Conservation (phyloP, 768 basidiomycete species). For the Leccinum variicolor region DNA sequence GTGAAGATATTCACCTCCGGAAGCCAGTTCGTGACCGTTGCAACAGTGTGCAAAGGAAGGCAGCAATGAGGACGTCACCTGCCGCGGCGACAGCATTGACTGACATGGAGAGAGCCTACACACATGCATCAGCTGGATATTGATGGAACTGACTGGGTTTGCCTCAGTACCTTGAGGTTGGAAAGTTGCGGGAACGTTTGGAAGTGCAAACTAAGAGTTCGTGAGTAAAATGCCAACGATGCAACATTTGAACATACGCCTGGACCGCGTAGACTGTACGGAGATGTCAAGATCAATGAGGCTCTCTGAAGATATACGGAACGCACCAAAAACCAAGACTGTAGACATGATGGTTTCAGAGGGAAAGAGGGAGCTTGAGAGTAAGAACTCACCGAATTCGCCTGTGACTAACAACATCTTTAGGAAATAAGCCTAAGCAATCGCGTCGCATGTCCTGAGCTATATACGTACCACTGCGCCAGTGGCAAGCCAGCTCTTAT, state of each 20-base stretch:
- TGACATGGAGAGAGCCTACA: conserved; percentile 43
- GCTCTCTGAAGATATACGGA: background rate
- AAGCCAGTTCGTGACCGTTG: conserved; percentile 53
- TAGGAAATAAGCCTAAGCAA: background rate
- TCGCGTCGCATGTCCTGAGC: background rate
- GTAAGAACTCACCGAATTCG: conserved; percentile 37
- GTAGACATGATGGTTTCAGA: conserved; percentile 7
- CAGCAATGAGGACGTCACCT: conserved; percentile 51
- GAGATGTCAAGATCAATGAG: conserved; percentile 1
- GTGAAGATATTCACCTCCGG: conserved; percentile 32
- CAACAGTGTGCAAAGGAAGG: conserved; percentile 43
- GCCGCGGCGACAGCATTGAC: conserved; percentile 55
- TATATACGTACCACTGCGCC: conserved; percentile 29
- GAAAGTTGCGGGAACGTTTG: conserved; percentile 46
- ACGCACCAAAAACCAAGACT: conserved; percentile 38
- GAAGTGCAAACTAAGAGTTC: conserved; percentile 34
- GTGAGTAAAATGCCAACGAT: background rate
- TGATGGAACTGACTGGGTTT: background rate
- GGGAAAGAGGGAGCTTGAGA: too few relatives aligned
- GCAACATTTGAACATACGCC: conserved; percentile 32
- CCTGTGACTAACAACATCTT: conserved; percentile 35
- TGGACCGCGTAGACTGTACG: conserved; percentile 34
- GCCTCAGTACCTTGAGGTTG: conserved; percentile 39
- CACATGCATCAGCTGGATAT: background rate
- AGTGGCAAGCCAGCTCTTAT: conserved; percentile 43